Evolutionary conservation across 352 stramenopile species (phyloP).

Genomic region (Phytophthora ohioensis): DNA sequence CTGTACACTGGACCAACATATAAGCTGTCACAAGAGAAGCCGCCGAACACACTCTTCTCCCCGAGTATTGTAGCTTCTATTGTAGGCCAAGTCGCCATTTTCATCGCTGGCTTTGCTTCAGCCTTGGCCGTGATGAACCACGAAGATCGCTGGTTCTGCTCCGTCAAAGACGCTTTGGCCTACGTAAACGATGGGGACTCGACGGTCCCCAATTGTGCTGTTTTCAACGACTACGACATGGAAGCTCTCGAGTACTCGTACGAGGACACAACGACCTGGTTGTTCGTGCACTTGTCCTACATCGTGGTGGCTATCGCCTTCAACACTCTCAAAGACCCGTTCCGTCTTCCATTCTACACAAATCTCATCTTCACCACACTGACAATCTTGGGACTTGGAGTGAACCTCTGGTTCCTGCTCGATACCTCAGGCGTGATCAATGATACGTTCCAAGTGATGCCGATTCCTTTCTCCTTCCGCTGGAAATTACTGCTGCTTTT

Average conservation of each 20-base stretch:
- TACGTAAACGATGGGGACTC: slow-evolving; percentile 35
- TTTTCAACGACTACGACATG: slow-evolving; percentile 52
- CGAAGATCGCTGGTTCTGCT: slow-evolving; percentile 59
- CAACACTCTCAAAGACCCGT: slow-evolving; percentile 60
- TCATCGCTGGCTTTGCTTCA: slow-evolving; percentile 55
- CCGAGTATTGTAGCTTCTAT: slow-evolving; percentile 57
- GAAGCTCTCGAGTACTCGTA: slow-evolving; percentile 48
- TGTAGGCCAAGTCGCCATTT: slow-evolving; percentile 54
- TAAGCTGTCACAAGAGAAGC: slow-evolving; percentile 45
- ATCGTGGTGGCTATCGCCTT: slow-evolving; percentile 63
- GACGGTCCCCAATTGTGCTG: slow-evolving; percentile 37
- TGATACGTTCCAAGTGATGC: slow-evolving; percentile 57
- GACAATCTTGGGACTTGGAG: slow-evolving; percentile 33
- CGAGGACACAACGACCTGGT: slow-evolving; percentile 63
- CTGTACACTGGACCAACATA: slow-evolving; percentile 52
- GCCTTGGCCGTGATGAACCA: slow-evolving; percentile 39
- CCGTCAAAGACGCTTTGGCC: slow-evolving; percentile 37
- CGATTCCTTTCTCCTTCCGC: slow-evolving; percentile 47
- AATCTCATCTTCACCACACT: slow-evolving; percentile 49
- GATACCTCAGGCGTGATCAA: slow-evolving; percentile 47
- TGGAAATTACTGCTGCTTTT: slow-evolving; percentile 58
- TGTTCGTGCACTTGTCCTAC: slow-evolving; percentile 68
- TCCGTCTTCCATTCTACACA: slow-evolving; percentile 58
- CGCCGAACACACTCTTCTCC: slow-evolving; percentile 61
- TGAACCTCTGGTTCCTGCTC: slow-evolving; percentile 68